Conservation (phyloP, 2,329 filamentous ascomycete genomes). For the Fusarium virguliforme region DNA sequence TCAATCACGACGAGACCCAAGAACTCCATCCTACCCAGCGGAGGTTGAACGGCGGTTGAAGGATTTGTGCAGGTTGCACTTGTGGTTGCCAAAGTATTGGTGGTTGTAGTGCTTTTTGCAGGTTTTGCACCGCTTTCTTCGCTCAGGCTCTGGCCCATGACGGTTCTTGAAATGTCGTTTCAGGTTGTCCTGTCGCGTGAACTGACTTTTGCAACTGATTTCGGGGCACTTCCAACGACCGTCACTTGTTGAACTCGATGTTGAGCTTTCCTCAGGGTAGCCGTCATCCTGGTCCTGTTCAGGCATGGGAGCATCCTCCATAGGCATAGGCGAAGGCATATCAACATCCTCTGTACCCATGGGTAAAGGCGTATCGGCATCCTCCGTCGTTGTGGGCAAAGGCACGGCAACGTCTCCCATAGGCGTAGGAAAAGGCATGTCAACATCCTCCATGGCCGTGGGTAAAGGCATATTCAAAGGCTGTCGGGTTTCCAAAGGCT, state of each 20-base stretch:
- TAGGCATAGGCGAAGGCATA: too few relatives aligned
- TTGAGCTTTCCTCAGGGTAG: too few relatives aligned
- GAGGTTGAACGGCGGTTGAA: background rate
- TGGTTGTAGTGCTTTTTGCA: background rate
- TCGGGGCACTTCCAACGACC: background rate
- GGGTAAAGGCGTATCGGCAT: too few relatives aligned
- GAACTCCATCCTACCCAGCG: too few relatives aligned
- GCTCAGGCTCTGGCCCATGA: background rate
- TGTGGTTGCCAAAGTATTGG: background rate
- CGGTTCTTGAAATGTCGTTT: background rate
- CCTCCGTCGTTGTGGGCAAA: too few relatives aligned
- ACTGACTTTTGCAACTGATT: background rate
- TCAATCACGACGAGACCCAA: too few relatives aligned
- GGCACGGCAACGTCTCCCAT: too few relatives aligned
- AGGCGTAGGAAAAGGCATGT: too few relatives aligned
- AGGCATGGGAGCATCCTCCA: too few relatives aligned
- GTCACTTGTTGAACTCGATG: background rate
- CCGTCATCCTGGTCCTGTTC: too few relatives aligned
- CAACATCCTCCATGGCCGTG: background rate
- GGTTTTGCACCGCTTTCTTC: background rate
- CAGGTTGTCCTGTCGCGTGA: background rate
- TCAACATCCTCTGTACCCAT: too few relatives aligned
- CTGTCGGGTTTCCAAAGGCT: background rate
- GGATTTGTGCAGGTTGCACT: background rate
- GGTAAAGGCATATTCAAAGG: background rate